Percentiles rank a stretch among this genome's conserved stretches.
Evolutionary conservation across 805 yeast genomes (phyloP).

Genomic region (Cephaloascus albidus): DNA sequence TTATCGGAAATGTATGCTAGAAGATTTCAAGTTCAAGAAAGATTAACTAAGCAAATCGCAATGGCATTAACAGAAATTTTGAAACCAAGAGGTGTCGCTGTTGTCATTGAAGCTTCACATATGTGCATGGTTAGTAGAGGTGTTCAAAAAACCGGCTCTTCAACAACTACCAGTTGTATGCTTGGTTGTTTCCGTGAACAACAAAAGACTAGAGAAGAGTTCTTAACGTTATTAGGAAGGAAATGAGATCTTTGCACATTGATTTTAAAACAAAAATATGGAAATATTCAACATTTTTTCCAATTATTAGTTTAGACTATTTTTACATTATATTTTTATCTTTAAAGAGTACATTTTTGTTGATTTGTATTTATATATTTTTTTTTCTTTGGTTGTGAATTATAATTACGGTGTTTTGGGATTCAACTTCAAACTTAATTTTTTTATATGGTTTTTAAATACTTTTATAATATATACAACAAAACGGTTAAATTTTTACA

Average conservation of each 20-base stretch:
- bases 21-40: slow-evolving; percentile 95
- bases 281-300: background rate
- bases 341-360: no score
- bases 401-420: background rate
- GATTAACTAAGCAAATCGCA: slow-evolving; percentile 94
- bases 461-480: no score
- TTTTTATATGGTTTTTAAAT: background rate
- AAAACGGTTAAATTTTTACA: no score
- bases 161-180: slow-evolving; percentile 95
- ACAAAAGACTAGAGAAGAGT: slow-evolving; percentile 95
- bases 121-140: slow-evolving; percentile 99
- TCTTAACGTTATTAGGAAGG: slow-evolving; percentile 70
- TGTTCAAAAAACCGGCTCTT: slow-evolving; percentile 89
- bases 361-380: no score
- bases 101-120: slow-evolving; percentile 94
- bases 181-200: slow-evolving; percentile 90
- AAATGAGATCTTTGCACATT: slow-evolving; percentile 15
- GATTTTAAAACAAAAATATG: background rate
- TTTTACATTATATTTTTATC: no score
- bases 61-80: slow-evolving; percentile 88
- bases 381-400: background rate
- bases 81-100: slow-evolving; percentile 96
- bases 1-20: slow-evolving; percentile 96
- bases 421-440: background rate
- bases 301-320: background rate